Evolutionary conservation across 2,329 filamentous ascomycete genomes (phyloP), one percentile per base, ranked within the genome.

Genomic region (Paracoccidioides lutzii): DNA sequence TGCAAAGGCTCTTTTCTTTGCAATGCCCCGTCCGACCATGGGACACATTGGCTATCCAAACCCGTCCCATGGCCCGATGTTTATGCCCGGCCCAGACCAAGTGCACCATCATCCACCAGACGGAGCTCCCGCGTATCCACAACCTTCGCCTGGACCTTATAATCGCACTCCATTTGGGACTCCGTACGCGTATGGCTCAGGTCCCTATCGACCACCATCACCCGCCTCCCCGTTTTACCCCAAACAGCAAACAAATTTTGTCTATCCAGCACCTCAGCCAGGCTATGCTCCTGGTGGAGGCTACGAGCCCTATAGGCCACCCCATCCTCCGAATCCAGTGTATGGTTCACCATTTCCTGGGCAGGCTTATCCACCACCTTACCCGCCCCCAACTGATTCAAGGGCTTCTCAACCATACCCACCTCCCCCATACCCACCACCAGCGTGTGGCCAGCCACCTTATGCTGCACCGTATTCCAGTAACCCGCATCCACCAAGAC

Each of bases 1-100:
- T 37, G 69, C 72, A 12, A 74, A 73, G 59, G 65, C 70, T 57
- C 60, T 68, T 40, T 67, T 70, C 45, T 69, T 73, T 57, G 61
- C 66, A 8, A 62, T 65, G 48, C 60, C 66, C n/a, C 62, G 65
- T 28, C 62, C 63, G 42, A 60, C 57, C 4, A 59, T 61, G 44
- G 59, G 54, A 15, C 59, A 62, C 42, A 44, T 55, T 49, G 56
- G 60, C 15, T 63, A 62, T 56, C 56, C 54, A 42, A 59, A 54
- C 15, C 51, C 37, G n/a, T 57, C 33, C 49, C 59, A 32, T 58
- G 56, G 45, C 32, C 59, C 37, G 45, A 57, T 43, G 51, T 61
- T 28, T 61, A 57, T 60, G 45, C 43, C 55, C 10, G 55, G 55
- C n/a, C 30, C 60, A 41, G 41, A 60, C 55, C 51, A 57, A 56